phyloP scores from a whole-genome alignment of 371 early-diverging fungal genomes.

The Umbelopsis sp. region DNA sequence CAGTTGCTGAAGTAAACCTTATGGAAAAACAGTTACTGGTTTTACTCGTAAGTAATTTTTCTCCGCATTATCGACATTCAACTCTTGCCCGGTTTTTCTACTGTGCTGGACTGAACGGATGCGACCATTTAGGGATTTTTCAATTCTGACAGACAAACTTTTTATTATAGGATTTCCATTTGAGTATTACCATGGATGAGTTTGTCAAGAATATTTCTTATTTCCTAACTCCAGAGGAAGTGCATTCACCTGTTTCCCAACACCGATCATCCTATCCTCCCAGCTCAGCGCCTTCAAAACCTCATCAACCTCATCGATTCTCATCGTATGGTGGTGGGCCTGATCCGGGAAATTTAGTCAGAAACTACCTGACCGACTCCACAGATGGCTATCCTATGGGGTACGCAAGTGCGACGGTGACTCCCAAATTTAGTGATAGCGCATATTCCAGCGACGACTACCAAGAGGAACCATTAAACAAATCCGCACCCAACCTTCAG shows the following conservation, averaged over 20 bases:
- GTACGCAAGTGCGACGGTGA: not conserved
- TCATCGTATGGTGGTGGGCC: not conserved
- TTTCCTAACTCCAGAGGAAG: constrained; percentile 9
- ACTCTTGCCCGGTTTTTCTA: not conserved
- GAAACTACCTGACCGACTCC: not conserved
- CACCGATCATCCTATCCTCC: not conserved
- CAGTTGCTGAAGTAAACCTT: constrained; percentile 75
- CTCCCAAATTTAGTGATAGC: constrained; percentile 3
- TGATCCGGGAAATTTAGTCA: not conserved
- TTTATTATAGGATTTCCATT: constrained; percentile 26
- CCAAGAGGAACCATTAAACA: not conserved
- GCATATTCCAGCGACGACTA: constrained; percentile 4
- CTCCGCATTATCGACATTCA: not conserved
- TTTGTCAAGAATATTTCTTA: constrained; percentile 4
- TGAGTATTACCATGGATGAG: constrained; percentile 22
- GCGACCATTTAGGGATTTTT: constrained; percentile 1
- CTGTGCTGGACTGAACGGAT: not conserved
- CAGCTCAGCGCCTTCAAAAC: not conserved
- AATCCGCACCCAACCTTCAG: not conserved
- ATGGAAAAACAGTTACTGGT: constrained; percentile 83
- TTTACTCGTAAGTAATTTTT: constrained; percentile 50
- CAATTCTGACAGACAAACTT: constrained; percentile 12
- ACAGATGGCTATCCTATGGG: not conserved
- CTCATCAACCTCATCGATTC: not conserved
- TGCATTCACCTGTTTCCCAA: not conserved